These are phyloP conservation scores for Lecanicillium sp. DNA, from an alignment of 2,329 filamentous ascomycete genomes.

Conservation along the genomic window DNA sequence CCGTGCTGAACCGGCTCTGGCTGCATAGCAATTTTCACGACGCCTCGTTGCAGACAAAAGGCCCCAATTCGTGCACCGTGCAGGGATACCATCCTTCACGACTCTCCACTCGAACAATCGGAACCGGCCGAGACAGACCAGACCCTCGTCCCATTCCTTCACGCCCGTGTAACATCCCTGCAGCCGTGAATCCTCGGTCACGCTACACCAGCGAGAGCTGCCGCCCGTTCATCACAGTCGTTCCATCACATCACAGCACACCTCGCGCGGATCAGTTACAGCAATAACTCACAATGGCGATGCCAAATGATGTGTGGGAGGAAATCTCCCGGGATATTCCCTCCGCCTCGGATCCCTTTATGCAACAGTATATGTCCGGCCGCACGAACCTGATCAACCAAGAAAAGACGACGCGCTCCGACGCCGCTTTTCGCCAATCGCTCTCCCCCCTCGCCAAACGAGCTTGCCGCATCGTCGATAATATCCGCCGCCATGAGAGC, in stretches of 20 bases:
- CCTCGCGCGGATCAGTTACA: neutral
- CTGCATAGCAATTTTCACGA: neutral
- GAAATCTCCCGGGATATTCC: slow-evolving; percentile 51
- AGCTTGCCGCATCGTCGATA: slow-evolving; percentile 72
- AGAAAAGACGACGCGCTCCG: slow-evolving; percentile 76
- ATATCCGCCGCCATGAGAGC: slow-evolving; percentile 72
- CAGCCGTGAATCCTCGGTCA: too few species aligned
- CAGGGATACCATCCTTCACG: too few species aligned
- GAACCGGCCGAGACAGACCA: slow-evolving; percentile 5
- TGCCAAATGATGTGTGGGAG: slow-evolving; percentile 51
- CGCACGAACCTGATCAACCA: slow-evolving; percentile 68
- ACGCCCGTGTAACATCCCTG: neutral
- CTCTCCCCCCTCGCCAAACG: slow-evolving; percentile 72
- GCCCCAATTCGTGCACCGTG: too few species aligned
- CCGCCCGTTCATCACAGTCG: neutral
- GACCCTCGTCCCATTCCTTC: neutral
- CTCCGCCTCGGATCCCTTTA: slow-evolving; percentile 59
- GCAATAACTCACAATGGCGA: slow-evolving; percentile 22
- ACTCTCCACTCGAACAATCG: neutral
- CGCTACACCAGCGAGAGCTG: neutral
- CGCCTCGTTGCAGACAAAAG: too few species aligned
- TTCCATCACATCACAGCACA: neutral
- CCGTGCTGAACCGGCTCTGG: neutral
- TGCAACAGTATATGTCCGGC: slow-evolving; percentile 73
- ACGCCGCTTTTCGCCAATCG: slow-evolving; percentile 59